These are phyloP conservation scores for Albatrellus ellisii DNA, from an alignment of 768 basidiomycete genomes.

Conservation along the genomic window DNA sequence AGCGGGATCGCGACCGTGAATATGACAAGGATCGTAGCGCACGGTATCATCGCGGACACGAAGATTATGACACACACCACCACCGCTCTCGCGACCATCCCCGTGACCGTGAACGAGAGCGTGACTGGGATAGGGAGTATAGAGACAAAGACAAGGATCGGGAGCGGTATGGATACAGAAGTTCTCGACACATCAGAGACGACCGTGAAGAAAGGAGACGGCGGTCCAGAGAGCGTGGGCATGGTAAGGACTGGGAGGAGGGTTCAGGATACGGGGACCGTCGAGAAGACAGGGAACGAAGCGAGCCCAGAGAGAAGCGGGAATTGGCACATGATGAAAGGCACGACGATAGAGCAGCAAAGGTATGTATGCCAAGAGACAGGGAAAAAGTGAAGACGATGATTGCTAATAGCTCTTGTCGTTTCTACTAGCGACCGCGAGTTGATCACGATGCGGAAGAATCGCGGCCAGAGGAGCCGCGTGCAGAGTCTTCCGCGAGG, in stretches of 20 bases:
- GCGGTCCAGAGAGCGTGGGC: too few relatives aligned
- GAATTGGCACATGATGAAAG: constrained; percentile 29
- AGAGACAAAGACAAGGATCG: constrained; percentile 27
- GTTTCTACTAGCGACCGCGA: constrained; percentile 31
- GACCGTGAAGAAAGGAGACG: constrained; percentile 39
- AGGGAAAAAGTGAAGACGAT: too few relatives aligned
- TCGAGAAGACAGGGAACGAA: constrained; percentile 35
- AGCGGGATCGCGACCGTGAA: constrained; percentile 24
- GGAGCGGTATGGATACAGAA: constrained; percentile 22
- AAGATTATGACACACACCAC: constrained; percentile 2
- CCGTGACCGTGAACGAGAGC: constrained; percentile 20
- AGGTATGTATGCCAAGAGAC: constrained; percentile 29
- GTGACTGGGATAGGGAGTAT: constrained; percentile 20
- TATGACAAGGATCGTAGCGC: constrained; percentile 18
- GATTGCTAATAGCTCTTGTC: not conserved
- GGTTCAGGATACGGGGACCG: too few relatives aligned
- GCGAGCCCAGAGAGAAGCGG: constrained; percentile 25
- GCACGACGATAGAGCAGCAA: constrained; percentile 48
- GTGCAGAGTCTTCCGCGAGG: constrained; percentile 25
- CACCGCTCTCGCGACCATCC: constrained; percentile 13
- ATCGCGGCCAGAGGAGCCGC: constrained; percentile 31
- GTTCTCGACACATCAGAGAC: constrained; percentile 40
- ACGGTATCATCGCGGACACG: constrained; percentile 11
- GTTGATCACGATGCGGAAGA: constrained; percentile 30
- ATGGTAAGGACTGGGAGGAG: too few relatives aligned